Conservation (phyloP, 768 basidiomycete species). For the Melanogaster broomeanus region DNA sequence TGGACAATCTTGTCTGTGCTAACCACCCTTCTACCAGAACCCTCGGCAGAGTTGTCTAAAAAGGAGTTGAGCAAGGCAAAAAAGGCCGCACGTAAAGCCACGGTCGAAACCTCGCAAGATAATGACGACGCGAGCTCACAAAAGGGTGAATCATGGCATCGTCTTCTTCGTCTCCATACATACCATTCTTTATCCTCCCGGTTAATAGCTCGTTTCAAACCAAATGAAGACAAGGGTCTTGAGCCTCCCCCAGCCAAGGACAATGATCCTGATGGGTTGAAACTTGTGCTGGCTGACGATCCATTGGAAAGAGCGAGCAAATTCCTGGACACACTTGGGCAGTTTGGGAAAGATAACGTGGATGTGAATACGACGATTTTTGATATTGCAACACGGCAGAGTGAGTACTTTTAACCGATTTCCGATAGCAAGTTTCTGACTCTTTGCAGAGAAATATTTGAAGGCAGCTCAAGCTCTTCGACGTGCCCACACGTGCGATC, state of each 20-base stretch:
- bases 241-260: constrained; percentile 60
- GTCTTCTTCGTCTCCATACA: constrained; percentile 7
- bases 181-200: constrained; percentile 15
- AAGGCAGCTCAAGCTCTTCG: constrained; percentile 74
- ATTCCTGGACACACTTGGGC: constrained; percentile 62
- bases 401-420: constrained; percentile 46
- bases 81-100: constrained; percentile 65
- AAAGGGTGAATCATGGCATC: constrained; percentile 52
- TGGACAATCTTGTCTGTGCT: constrained; percentile 31
- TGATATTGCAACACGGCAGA: constrained; percentile 80
- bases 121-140: constrained; percentile 48
- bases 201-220: constrained; percentile 30
- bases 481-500: constrained; percentile 52
- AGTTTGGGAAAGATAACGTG: constrained; percentile 50
- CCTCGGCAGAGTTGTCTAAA: constrained; percentile 47
- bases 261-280: constrained; percentile 82
- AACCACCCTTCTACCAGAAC: constrained; percentile 13
- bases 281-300: constrained; percentile 61
- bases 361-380: constrained; percentile 76
- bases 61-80: constrained; percentile 88
- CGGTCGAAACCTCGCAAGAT: constrained; percentile 42
- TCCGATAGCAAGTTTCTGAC: background rate
- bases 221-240: constrained; percentile 70
- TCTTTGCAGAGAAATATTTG: constrained; percentile 68
- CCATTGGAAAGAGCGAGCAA: constrained; percentile 78